Evolutionary conservation across 257 asterid genomes (phyloP).

Genomic region (Voacanga thouarsii): DNA sequence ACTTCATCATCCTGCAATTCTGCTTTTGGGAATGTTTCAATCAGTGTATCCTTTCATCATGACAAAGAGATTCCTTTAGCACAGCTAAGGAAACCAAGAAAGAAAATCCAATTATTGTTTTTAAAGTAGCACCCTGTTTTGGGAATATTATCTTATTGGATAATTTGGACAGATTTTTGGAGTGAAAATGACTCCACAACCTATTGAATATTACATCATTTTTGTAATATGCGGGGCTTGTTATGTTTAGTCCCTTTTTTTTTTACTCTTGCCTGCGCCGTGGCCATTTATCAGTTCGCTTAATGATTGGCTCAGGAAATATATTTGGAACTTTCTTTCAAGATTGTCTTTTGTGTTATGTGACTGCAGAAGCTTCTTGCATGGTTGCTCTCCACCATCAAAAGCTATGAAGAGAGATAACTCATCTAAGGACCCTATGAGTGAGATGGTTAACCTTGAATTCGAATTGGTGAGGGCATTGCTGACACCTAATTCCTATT

Average conservation of each 20-base stretch:
- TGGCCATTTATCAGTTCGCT: slow-evolving; percentile 13
- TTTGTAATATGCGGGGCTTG: not conserved
- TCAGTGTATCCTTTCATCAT: not conserved
- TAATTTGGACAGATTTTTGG: not conserved
- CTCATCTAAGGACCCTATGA: slow-evolving; percentile 35
- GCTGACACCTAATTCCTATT: not conserved
- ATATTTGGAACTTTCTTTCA: slow-evolving; percentile 21
- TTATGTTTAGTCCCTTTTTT: not conserved
- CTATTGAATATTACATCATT: not conserved
- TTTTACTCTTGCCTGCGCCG: not conserved
- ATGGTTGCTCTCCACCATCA: slow-evolving; percentile 42
- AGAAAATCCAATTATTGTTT: not conserved
- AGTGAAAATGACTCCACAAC: not conserved
- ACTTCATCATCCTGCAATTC: not conserved
- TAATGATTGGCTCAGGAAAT: slow-evolving; percentile 7
- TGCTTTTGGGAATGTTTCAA: not conserved
- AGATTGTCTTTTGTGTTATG: slow-evolving; percentile 23
- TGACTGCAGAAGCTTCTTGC: slow-evolving; percentile 49
- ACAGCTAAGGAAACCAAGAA: not conserved
- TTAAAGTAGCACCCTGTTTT: not conserved
- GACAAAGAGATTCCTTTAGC: not conserved
- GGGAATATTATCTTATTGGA: not conserved
- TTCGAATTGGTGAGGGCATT: slow-evolving; percentile 47
- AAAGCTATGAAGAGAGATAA: slow-evolving; percentile 35
- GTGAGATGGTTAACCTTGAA: slow-evolving; percentile 38